Evolutionary conservation across 495 filamentous ascomycete species (phyloP).

Genomic region (Pyrenula massariospora): DNA sequence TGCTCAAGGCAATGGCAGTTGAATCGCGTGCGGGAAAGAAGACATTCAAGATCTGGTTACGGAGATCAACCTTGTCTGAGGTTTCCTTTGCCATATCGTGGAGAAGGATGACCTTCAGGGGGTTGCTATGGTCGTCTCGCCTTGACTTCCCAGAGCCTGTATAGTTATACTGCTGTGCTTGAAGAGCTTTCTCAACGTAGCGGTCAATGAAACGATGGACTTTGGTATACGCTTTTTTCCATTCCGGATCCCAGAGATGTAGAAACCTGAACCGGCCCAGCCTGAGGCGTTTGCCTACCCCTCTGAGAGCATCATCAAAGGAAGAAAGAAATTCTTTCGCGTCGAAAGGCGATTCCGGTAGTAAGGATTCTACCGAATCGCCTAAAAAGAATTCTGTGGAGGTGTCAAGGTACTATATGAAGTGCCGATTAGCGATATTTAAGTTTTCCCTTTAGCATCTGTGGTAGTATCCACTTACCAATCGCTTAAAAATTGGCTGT

Average conservation of each 20-base stretch:
- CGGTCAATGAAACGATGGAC: slow-evolving; percentile 41
- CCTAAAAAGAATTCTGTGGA: slow-evolving; percentile 58
- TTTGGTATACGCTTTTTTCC: slow-evolving; percentile 24
- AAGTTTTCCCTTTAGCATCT: not conserved
- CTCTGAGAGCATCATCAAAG: slow-evolving; percentile 10
- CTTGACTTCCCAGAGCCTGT: slow-evolving; percentile 11
- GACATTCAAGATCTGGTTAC: slow-evolving; percentile 16
- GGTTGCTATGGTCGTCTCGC: slow-evolving; percentile 7
- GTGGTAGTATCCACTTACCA: not conserved
- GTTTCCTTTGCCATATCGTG: slow-evolving; percentile 14
- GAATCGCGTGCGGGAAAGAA: slow-evolving; percentile 19
- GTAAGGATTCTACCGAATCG: slow-evolving; percentile 25
- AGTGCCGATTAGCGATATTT: slow-evolving; percentile 36
- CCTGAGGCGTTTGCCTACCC: slow-evolving; percentile 10
- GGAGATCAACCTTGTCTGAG: slow-evolving; percentile 12
- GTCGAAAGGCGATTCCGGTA: slow-evolving; percentile 4
- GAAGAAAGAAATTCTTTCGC: slow-evolving; percentile 11
- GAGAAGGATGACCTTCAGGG: slow-evolving; percentile 22
- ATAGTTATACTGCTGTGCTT: not conserved
- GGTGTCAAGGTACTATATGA: slow-evolving; percentile 48
- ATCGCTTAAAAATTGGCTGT: slow-evolving; percentile 42
- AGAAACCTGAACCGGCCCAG: slow-evolving; percentile 39
- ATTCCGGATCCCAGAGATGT: slow-evolving; percentile 37
- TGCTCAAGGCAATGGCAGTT: slow-evolving; percentile 12
- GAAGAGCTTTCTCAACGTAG: slow-evolving; percentile 26